Conservation (phyloP, 176 grass and related monocot genomes). For the Elymus sibiricus region DNA sequence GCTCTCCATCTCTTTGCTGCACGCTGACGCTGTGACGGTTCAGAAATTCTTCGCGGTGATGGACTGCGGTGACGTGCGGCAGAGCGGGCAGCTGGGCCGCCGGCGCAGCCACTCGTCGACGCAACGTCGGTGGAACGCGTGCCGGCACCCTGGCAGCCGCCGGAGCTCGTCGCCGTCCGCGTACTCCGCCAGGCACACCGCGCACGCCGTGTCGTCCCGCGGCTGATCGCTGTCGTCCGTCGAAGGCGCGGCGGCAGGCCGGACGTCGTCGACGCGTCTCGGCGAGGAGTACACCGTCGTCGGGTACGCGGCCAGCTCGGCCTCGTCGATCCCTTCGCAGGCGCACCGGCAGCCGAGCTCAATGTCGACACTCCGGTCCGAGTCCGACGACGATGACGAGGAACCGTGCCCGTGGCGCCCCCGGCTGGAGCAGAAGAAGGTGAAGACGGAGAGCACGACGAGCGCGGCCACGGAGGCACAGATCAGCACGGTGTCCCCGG, state of each 20-base stretch:
- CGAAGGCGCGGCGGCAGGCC: neutral
- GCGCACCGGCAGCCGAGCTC: conserved; percentile 9
- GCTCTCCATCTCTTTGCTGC: neutral
- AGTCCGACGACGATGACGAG: no score
- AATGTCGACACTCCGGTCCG: neutral
- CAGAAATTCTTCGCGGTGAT: neutral
- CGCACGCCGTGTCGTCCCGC: neutral
- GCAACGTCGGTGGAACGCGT: conserved; percentile 52
- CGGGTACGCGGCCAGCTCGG: conserved; percentile 13
- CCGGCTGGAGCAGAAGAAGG: neutral
- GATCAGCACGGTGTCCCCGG: neutral
- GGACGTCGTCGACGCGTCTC: neutral
- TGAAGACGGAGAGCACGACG: neutral
- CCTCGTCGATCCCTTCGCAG: conserved; percentile 10
- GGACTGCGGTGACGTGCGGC: neutral
- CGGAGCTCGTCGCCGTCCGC: conserved; percentile 38
- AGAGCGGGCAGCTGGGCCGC: no score
- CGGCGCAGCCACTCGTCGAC: conserved; percentile 52
- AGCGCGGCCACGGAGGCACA: neutral
- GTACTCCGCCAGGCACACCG: conserved; percentile 47
- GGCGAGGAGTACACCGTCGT: conserved; percentile 11
- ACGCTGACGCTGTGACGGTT: neutral
- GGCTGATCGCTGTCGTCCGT: neutral
- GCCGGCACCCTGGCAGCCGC: conserved; percentile 39
- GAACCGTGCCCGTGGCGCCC: neutral